Conservation (phyloP, 768 basidiomycete species). For the Russula earlei region DNA sequence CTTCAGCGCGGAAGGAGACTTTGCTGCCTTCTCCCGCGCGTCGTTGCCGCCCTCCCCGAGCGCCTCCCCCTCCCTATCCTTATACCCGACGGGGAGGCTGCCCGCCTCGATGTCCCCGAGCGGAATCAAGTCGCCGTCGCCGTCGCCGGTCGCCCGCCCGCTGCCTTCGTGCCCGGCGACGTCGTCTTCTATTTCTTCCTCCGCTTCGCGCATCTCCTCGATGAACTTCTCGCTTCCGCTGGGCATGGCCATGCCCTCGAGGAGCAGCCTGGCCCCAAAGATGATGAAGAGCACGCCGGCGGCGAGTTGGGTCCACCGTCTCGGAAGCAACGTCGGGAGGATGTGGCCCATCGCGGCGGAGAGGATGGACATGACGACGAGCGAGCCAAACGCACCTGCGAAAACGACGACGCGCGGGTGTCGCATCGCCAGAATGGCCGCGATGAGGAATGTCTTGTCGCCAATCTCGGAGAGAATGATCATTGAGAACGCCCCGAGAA, state of each 20-base stretch:
- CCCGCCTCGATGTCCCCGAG: constrained; percentile 76
- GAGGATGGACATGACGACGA: constrained; percentile 88
- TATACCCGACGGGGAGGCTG: constrained; percentile 25
- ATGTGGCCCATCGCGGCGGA: constrained; percentile 91
- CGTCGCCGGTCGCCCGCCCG: constrained; percentile 26
- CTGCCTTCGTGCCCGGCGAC: constrained; percentile 44
- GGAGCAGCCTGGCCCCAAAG: constrained; percentile 84
- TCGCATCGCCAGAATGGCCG: constrained; percentile 88
- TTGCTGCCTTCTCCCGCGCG: constrained; percentile 15
- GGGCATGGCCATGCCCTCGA: constrained; percentile 77
- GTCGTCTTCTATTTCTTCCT: constrained; percentile 87
- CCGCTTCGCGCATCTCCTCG: constrained; percentile 95
- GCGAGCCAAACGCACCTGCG: constrained; percentile 76
- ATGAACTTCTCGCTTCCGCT: constrained; percentile 70
- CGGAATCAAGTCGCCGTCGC: constrained; percentile 41
- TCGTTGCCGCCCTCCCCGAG: no score
- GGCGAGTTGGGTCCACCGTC: constrained; percentile 37
- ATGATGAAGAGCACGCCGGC: constrained; percentile 81
- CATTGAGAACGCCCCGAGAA: constrained; percentile 76
- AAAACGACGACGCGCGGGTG: constrained; percentile 84
- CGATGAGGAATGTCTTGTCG: constrained; percentile 87
- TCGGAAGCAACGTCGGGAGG: constrained; percentile 76
- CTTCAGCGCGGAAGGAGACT: constrained; percentile 17
- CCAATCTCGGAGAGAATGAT: constrained; percentile 92
- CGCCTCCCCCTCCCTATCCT: no score